These are phyloP conservation scores for Arctium minus DNA, from an alignment of 129 eudicot genomes.

Conservation along the genomic window DNA sequence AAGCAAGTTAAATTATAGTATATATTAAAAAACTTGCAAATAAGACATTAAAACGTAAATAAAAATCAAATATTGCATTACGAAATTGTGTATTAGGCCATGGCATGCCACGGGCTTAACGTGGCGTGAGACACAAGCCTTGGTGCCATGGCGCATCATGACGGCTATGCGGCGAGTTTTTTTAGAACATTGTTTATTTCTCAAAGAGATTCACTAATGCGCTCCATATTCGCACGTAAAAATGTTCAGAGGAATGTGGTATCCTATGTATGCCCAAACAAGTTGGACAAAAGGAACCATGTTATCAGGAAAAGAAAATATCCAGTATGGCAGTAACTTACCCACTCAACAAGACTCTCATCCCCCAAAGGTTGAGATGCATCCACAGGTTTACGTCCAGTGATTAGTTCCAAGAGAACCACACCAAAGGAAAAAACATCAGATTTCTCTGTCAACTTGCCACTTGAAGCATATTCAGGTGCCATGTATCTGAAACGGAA, in stretches of 20 bases:
- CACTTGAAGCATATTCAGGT: constrained; percentile 93
- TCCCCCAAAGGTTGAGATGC: constrained; percentile 75
- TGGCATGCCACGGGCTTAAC: too few species aligned
- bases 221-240: neutral
- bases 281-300: neutral
- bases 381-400: constrained; percentile 94
- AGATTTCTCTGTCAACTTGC: constrained; percentile 87
- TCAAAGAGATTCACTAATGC: neutral
- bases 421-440: constrained; percentile 89
- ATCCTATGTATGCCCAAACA: constrained; percentile 7
- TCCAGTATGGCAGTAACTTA: constrained; percentile 25
- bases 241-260: neutral
- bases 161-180: too few species aligned
- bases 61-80: too few species aligned
- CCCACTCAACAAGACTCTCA: constrained; percentile 91
- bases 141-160: too few species aligned
- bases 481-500: constrained; percentile 77
- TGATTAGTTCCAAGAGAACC: constrained; percentile 84
- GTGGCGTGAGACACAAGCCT: too few species aligned
- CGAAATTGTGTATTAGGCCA: too few species aligned
- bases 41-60: too few species aligned
- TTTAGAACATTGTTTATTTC: neutral
- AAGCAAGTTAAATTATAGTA: too few species aligned
- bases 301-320: neutral
- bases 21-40: too few species aligned